phyloP scores from a whole-genome alignment of 2,329 filamentous ascomycete species.

The Paradendryphiella salina region DNA sequence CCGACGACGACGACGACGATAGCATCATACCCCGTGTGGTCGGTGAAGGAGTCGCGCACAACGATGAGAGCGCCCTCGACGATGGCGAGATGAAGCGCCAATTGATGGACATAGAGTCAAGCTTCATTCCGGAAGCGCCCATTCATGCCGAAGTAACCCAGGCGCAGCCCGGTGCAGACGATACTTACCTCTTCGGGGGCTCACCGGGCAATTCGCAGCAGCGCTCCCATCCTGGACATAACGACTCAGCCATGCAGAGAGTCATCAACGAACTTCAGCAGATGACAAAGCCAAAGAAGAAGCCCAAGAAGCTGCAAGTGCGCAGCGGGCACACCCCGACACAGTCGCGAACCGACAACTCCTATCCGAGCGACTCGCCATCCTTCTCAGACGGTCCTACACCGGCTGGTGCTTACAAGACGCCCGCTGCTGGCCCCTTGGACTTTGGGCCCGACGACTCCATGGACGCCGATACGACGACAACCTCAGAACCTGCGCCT shows the following conservation, averaged over 20 bases:
- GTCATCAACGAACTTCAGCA: slow-evolving; percentile 25
- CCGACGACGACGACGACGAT: slow-evolving; percentile 42
- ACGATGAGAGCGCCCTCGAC: slow-evolving; percentile 52
- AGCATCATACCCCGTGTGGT: slow-evolving; percentile 44
- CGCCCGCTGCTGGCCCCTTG: slow-evolving; percentile 40
- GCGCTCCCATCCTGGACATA: slow-evolving; percentile 13
- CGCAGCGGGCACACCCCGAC: slow-evolving; percentile 23
- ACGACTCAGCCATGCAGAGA: slow-evolving; percentile 16
- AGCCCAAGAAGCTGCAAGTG: slow-evolving; percentile 28
- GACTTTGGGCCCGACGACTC: slow-evolving; percentile 34
- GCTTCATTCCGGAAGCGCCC: slow-evolving; percentile 62
- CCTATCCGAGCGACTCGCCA: slow-evolving; percentile 31
- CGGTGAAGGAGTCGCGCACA: slow-evolving; percentile 35
- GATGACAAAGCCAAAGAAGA: slow-evolving; percentile 27
- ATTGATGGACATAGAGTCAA: slow-evolving; percentile 65
- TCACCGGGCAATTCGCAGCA: slow-evolving; percentile 39
- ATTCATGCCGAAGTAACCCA: slow-evolving; percentile 31
- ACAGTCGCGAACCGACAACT: slow-evolving; percentile 16
- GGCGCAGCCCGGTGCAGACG: slow-evolving; percentile 46
- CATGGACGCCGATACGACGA: slow-evolving; percentile 32
- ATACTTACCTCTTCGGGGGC: slow-evolving; percentile 53
- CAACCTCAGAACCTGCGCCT: slow-evolving; percentile 39
- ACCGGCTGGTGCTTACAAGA: slow-evolving; percentile 50
- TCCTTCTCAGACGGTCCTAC: slow-evolving; percentile 42
- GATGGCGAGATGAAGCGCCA: slow-evolving; percentile 63